These are phyloP conservation scores for Hibiscus trionum DNA, from an alignment of 345 rosid species.

Conservation along the genomic window DNA sequence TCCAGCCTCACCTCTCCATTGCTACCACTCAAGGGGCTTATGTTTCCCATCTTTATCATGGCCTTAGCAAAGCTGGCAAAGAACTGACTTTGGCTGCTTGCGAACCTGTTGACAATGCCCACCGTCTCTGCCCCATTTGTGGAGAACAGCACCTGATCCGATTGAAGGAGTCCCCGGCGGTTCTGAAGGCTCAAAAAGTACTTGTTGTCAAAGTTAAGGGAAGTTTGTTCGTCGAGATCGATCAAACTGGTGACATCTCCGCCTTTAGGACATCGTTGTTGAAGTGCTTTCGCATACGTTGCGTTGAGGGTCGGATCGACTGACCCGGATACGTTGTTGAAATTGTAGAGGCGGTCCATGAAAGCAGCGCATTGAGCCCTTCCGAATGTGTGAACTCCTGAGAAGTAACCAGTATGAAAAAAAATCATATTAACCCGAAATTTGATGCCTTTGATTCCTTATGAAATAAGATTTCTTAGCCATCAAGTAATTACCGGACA, in stretches of 20 bases:
- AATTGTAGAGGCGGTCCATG: background rate
- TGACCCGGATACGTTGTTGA: background rate
- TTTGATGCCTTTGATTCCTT: background rate
- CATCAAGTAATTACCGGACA: constrained; percentile 22
- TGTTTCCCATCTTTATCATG: constrained; percentile 41
- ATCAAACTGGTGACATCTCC: constrained; percentile 1
- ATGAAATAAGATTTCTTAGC: too few species aligned
- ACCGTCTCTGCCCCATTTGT: constrained; percentile 12
- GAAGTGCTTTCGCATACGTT: constrained; percentile 1
- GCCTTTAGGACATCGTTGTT: constrained; percentile 9
- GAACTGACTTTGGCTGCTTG: constrained; percentile 29
- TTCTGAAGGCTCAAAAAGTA: constrained; percentile 26
- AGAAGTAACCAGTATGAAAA: background rate
- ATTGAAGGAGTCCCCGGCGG: constrained; percentile 25
- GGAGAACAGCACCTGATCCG: constrained; percentile 35
- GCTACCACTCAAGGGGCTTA: constrained; percentile 26
- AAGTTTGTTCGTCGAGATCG: constrained; percentile 6
- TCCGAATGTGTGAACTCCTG: constrained; percentile 15
- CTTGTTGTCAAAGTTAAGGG: constrained; percentile 20
- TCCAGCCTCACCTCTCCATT: constrained; percentile 30
- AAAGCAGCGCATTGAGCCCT: constrained; percentile 4
- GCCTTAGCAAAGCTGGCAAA: constrained; percentile 26
- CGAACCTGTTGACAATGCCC: constrained; percentile 27
- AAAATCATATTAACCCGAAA: background rate
- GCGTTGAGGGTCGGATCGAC: background rate